phyloP scores from a whole-genome alignment of 1,284 basidiomycete species.

The Trichosporon sp. region DNA sequence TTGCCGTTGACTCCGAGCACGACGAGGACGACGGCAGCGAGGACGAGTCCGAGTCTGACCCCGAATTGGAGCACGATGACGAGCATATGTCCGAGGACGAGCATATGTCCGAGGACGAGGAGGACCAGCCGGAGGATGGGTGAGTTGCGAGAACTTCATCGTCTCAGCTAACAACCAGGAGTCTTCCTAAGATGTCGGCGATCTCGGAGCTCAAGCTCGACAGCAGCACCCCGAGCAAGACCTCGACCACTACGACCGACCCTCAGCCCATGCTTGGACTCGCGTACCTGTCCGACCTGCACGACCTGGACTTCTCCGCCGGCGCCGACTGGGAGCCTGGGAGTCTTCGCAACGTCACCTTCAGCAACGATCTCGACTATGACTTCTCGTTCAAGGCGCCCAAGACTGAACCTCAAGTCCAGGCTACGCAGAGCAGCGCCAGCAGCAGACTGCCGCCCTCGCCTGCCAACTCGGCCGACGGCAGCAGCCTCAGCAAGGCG shows the following conservation, averaged over 20 bases:
- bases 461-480: background rate
- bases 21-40: background rate
- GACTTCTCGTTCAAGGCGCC: background rate
- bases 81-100: background rate
- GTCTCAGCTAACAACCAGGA: background rate
- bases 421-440: background rate
- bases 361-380: background rate
- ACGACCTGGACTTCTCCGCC: background rate
- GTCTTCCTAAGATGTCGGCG: background rate
- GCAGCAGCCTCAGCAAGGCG: background rate
- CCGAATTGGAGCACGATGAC: background rate
- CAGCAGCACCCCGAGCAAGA: background rate
- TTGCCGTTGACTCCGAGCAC: background rate
- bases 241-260: background rate
- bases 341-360: background rate
- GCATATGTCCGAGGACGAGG: background rate
- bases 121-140: background rate
- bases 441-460: background rate
- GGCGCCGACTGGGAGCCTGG: background rate
- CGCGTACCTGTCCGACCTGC: background rate
- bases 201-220: constrained; percentile 12
- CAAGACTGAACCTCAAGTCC: background rate
- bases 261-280: background rate
- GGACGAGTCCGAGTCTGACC: background rate
- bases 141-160: background rate